Base-by-base conservation (phyloP, 768 basidiomycete species). In the Trametes cingulata region DNA sequence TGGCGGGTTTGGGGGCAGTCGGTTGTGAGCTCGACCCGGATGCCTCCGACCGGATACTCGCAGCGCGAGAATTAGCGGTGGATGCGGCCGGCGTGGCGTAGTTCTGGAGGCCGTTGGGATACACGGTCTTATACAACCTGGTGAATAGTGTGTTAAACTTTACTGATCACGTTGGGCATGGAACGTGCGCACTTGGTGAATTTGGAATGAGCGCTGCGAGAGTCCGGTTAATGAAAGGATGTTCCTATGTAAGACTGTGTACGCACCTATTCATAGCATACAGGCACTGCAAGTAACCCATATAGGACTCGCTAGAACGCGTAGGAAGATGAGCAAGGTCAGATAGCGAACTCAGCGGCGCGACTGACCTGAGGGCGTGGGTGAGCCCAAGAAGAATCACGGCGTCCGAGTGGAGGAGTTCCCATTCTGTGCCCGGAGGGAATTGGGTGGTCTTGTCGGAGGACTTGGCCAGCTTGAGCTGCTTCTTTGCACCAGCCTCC, bases 231-330 rank as follows among this genome's bases (percentile, higher is more conserved):
- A 46, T 53, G 35, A 1, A 22, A 1, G 22, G 39, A 39, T 37
- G 58, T n/a, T 17, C 13, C 25, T 24, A 41, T 33, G 53, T 14
- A 13, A 7, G 20, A 35, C 12, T 33, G n/a, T 37, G 39, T 33
- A 42, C 49, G 41, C 25, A 78, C 85, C 78, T 87, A 65, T 88
- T 89, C 46, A 88, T 71, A 5, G 79, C 80, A 72, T 71, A 90
- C 84, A 91, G 77, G 76, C 88, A 91, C 65, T 90, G 88, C 8
- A 91, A 65, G 69, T 91, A 91, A 35, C 90, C 90, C 77, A 82
- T 85, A 70, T 90, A 90, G 1, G 85, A 85, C 73, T 91, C 90
- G 56, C 87, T 90, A 56, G n/a, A 24, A 19, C 15, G 33, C 24
- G 8, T 13, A 27, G 17, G 15, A 27, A 17, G 64, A 52, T 52